Percentiles rank a stretch among this genome's conserved stretches.
Conservation (phyloP, 1,284 basidiomycete species). For the Ceratobasidium sp. region DNA sequence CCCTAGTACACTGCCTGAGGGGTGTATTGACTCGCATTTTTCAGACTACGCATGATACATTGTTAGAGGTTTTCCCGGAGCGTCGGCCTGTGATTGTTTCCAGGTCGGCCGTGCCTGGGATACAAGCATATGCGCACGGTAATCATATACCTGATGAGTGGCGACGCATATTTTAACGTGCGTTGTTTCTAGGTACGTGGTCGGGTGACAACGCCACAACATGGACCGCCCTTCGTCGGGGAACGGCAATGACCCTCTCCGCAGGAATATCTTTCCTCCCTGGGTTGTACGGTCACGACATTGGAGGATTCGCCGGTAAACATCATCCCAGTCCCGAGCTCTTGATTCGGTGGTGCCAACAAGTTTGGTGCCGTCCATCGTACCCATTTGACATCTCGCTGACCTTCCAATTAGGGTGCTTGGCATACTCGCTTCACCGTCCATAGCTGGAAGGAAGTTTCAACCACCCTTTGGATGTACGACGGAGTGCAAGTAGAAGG, state of each 20-base stretch:
- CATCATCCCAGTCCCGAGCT: slow-evolving; percentile 43
- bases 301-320: slow-evolving; percentile 33
- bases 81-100: slow-evolving; percentile 40
- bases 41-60: slow-evolving; percentile 42
- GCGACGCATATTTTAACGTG: not conserved
- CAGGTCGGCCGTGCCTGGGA: slow-evolving; percentile 33
- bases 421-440: slow-evolving; percentile 44
- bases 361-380: not conserved
- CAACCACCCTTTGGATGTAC: slow-evolving; percentile 44
- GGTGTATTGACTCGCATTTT: not conserved
- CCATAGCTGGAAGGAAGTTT: slow-evolving; percentile 42
- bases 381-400: not conserved
- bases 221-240: slow-evolving; percentile 37
- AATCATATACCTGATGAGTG: not conserved
- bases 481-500: slow-evolving; percentile 34
- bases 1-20: no score
- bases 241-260: slow-evolving; percentile 40
- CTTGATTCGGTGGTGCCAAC: slow-evolving; percentile 40
- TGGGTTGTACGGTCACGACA: slow-evolving; percentile 40
- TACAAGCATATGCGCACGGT: slow-evolving; percentile 44
- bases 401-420: slow-evolving; percentile 23
- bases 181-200: slow-evolving; percentile 26
- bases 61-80: slow-evolving; percentile 35
- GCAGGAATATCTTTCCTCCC: slow-evolving; percentile 43
- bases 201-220: slow-evolving; percentile 42